phyloP scores from a whole-genome alignment of 164 flowering plant genomes.

The Kingdonia uniflora region DNA sequence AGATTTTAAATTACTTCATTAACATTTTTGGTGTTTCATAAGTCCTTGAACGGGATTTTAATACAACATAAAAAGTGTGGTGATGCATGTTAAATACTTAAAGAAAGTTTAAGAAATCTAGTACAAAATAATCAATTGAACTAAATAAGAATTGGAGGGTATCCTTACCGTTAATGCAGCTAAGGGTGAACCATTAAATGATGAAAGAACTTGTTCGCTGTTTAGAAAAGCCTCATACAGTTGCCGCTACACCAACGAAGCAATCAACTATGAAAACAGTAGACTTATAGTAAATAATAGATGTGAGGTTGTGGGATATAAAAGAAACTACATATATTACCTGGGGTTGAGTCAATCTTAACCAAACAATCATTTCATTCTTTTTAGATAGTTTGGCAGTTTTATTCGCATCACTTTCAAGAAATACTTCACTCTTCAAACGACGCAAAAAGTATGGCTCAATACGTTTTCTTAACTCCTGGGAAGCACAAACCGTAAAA shows the following conservation, averaged over 20 bases:
- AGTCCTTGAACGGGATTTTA: too few relatives aligned
- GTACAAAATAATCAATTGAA: too few relatives aligned
- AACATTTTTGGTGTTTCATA: too few relatives aligned
- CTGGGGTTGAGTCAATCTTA: conserved; percentile 71
- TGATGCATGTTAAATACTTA: too few relatives aligned
- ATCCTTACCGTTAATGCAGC: conserved; percentile 89
- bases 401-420: conserved; percentile 29
- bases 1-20: too few relatives aligned
- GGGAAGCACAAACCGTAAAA: conserved; percentile 1
- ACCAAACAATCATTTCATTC: conserved; percentile 94
- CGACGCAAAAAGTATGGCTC: conserved; percentile 93
- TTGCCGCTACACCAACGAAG: conserved; percentile 42
- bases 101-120: too few relatives aligned
- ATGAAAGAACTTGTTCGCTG: conserved; percentile 77
- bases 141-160: too few relatives aligned
- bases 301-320: not conserved
- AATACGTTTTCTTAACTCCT: conserved; percentile 83
- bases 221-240: conserved; percentile 88
- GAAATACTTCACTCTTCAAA: conserved; percentile 78
- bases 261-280: not conserved
- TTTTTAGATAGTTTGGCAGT: conserved; percentile 62
- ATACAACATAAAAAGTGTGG: too few relatives aligned
- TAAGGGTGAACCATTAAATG: conserved; percentile 90
- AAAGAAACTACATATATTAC: conserved; percentile 20
- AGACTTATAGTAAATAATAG: not conserved